Base-by-base conservation (phyloP, 164 flowering plant genomes). In the Piper longum region DNA sequence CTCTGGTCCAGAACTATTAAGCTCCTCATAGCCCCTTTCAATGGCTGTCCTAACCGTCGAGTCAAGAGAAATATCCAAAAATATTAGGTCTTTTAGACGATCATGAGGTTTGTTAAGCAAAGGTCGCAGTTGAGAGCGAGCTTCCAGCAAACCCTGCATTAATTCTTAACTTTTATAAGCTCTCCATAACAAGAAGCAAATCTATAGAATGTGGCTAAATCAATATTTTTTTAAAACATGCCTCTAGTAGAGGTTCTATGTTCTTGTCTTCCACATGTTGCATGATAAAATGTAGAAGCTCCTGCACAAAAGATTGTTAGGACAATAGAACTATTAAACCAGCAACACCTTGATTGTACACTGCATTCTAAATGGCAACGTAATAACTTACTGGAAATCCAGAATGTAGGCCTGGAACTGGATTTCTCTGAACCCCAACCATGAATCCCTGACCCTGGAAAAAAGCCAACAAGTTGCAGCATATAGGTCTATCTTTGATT, bases 31-130 rank as follows among this genome's bases (percentile, higher is more conserved):
- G 43, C 93, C 95, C 80, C 99, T 86, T 68, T 93, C 99, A 65
- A 87, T 74, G 63, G 84, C 93, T 67, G 96, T 93, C 72, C 99
- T 84, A 58, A 88, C 96, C 52, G 91, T 77, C 51, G 99, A 90
- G 71, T 93, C 99, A 62, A 93, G 92, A 43, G 97, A 89, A 76
- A 90, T 76, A 74, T 93, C 99, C 82, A 93, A 80, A 79, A 93
- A 93, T 60, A 93, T 67, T 64, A 93, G 83, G 79, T 93, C 99
- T 75, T 77, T 89, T 52, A 93, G 75, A 43, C 99, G 92, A 68
- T 81, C 76, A 63, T 74, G 75, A 18, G 91, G 61, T 59, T 76
- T 82, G 48, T 72, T 71, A 67, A 93, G 86, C 79, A 83, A 66
- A 52, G 97, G 87, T 52, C 80, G 80, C 63, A 90, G 91, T 72